phyloP scores from a whole-genome alignment of 73 alveolate genomes.

The Halteria grandinella region DNA sequence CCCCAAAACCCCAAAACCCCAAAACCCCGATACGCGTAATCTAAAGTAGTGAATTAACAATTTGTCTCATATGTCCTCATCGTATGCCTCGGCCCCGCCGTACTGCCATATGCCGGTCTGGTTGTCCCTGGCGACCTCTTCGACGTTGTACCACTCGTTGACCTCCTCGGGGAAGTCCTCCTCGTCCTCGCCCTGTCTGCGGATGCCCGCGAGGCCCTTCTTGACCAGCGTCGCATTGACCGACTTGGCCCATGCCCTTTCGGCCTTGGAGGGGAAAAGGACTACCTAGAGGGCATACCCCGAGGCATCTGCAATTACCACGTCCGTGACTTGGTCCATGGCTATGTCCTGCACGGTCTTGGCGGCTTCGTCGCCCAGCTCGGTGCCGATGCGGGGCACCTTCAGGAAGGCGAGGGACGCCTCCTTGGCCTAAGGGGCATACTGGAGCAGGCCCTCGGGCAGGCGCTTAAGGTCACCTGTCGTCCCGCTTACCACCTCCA shows the following conservation, averaged over 20 bases:
- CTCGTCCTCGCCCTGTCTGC: conserved; percentile 28
- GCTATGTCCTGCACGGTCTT: conserved; percentile 49
- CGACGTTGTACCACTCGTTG: conserved; percentile 71
- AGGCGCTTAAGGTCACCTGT: conserved; percentile 87
- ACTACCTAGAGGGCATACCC: conserved; percentile 55
- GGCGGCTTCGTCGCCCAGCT: conserved; percentile 72
- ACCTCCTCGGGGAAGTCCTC: conserved; percentile 70
- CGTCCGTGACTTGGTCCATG: conserved; percentile 67
- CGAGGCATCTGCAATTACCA: conserved; percentile 51
- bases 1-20: neutral
- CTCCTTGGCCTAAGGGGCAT: conserved; percentile 81
- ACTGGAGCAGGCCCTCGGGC: conserved; percentile 78
- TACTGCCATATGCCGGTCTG: conserved; percentile 75
- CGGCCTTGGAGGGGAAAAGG: conserved; percentile 61
- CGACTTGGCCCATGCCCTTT: conserved; percentile 58
- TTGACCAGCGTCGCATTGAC: conserved; percentile 62
- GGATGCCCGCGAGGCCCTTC: conserved; percentile 57
- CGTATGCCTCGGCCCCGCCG: conserved; percentile 70
- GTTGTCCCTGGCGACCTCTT: conserved; percentile 66
- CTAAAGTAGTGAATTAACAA: neutral
- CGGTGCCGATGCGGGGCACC: conserved; percentile 67
- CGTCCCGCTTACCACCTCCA: conserved; percentile 72
- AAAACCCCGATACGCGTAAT: neutral
- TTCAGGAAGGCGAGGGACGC: conserved; percentile 86
- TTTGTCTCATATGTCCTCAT: conserved; percentile 3